Base-by-base conservation (phyloP, 2,329 filamentous ascomycete genomes). In the Colletotrichum kahawae region DNA sequence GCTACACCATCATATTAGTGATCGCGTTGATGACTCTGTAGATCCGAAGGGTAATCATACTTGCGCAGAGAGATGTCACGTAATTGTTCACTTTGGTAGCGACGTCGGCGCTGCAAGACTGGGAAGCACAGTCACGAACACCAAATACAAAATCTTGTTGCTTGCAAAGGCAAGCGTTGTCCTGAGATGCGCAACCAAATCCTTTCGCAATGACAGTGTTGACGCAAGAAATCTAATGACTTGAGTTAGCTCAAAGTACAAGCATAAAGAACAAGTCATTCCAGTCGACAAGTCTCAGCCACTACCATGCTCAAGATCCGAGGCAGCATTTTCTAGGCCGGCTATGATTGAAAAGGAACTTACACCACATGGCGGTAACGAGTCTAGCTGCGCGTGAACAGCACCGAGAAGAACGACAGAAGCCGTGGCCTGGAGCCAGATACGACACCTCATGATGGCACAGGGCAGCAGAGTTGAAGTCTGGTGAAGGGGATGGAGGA, bases 91-190 rank as follows among this genome's bases (percentile, higher is more conserved):
- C 76, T 70, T 83, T 80, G 31, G 79, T 74, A 7, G 80, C 80
- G 5, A 78, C 79, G 14, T 81, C 80, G 29, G 71, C 59, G 8
- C 77, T 77, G 64, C 83, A 84, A 14, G 79, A 79, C 29, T 79
- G 70, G 59, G 78, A 79, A 38, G 85, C 82, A 72, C 87, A 88
- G 64, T 88, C 86, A 27, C 80, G 78, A 62, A 88, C 81, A n/a
- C 84, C 85, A 70, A 78, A 79, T 33, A 79, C 62, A 68, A 85
- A 86, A 24, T 79, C 79, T 1, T 79, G 68, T 13, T 83, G 83
- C 33, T 75, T 78, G 77, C 88, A 89, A 18, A 89, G 81, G 75
- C 88, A 89, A 18, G 80, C 31, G 2, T 69, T 79, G 69, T 83
- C 81, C 8, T 80, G 79, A 13, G 74, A 74, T 7, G 76, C 76